Base-by-base conservation (phyloP, 2,329 filamentous ascomycete species). In the Alternaria sp. region DNA sequence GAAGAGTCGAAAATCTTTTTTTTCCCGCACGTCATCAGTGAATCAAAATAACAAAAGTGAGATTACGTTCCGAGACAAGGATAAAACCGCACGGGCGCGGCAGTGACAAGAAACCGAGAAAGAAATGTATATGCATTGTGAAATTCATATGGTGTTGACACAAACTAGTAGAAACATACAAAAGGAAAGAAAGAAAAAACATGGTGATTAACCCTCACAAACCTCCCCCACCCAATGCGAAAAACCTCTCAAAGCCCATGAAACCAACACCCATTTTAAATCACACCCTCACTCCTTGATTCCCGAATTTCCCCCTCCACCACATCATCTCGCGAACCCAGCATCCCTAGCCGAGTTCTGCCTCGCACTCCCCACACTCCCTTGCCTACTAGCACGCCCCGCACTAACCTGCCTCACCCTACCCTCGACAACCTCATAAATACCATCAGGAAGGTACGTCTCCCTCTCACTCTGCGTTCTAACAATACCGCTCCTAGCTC, bases 371-470 rank as follows among this genome's bases (percentile, higher is more conserved):
- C 29, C 51, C 13, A 21, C 23, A 28, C 31, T 51, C 11, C 21
- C 39, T 5, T 29, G 42, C 24, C 36, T 37, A 2, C 29, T 37
- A 1, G 5, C 44, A 2, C 23, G 24, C 9, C 51, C 51, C 23
- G 23, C 31, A 51, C 56, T 56, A 21, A 58, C 11, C n/a, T 52
- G 48, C 45, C 51, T 40, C 11, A 58, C 45, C 29, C 58, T 36
- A 2, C 58, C 58, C 31, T 61, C 50, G 11, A 54, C 40, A 29
- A 61, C 51, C 26, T 61, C 45, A 17, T 61, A 61, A 2, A 61
- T 33, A 1, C 58, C 58, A 44, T 61, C 58, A 1, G 55, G 54
- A 2, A 58, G 34, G 4, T 58, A 39, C 26, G 55, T 61, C 29
- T 54, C 49, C 11, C 50, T 4, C 14, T 41, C 54, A n/a, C 49